Percentiles rank a stretch among this genome's conserved stretches.
phyloP scores from a whole-genome alignment of 257 asterid species.

The Solanum sejunctum region DNA sequence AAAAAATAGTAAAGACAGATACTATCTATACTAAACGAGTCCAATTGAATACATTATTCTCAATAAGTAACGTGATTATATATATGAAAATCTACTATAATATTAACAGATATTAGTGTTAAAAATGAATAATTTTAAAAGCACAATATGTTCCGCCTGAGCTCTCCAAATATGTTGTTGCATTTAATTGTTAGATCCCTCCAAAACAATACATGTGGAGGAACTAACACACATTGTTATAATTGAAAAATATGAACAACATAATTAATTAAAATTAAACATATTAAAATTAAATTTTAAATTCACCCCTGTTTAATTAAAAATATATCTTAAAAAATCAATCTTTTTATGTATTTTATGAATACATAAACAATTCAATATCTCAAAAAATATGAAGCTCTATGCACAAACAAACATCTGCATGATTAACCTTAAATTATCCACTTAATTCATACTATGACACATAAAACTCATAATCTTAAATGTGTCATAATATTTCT shows the following conservation, averaged over 20 bases:
- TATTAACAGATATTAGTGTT: background rate
- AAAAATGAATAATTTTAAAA: background rate
- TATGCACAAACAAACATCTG: background rate
- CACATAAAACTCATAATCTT: background rate
- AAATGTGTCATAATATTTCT: background rate
- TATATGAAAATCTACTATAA: background rate
- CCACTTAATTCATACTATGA: background rate
- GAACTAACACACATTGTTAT: background rate
- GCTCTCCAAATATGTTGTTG: background rate
- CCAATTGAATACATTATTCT: background rate
- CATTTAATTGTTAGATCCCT: background rate
- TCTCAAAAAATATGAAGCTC: background rate
- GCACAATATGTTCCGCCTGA: no score
- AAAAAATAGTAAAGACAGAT: background rate
- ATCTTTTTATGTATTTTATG: slow-evolving; percentile 48
- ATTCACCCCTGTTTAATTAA: background rate
- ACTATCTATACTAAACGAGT: background rate
- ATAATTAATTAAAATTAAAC: background rate
- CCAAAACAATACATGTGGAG: background rate
- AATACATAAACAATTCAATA: slow-evolving; percentile 14
- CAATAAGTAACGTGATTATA: background rate
- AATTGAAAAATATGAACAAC: background rate
- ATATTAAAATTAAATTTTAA: background rate
- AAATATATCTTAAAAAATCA: background rate
- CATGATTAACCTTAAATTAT: background rate